Evolutionary conservation across 1,139 yeast species (phyloP).

Genomic region (Suhomyces panamericanus): DNA sequence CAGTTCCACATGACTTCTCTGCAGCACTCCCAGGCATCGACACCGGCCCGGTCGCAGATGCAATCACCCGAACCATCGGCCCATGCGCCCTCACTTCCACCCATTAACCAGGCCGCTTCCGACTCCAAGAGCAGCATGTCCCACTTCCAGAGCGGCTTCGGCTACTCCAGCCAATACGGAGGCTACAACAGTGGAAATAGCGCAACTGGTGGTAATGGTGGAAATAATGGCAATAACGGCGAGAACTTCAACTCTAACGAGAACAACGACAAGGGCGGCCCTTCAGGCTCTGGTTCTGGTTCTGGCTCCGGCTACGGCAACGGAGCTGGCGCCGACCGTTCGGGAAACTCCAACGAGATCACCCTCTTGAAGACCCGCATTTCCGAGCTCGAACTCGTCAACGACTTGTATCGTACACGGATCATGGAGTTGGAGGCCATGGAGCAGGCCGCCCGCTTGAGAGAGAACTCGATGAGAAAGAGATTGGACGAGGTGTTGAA

Average conservation of each 20-base stretch:
- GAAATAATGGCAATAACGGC: no score
- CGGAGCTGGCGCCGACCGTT: conserved; percentile 12
- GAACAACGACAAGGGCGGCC: conserved; percentile 15
- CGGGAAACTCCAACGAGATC: conserved; percentile 36
- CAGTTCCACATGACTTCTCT: conserved; percentile 32
- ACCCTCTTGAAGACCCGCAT: conserved; percentile 70
- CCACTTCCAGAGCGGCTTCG: conserved; percentile 26
- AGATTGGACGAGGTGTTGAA: conserved; percentile 47
- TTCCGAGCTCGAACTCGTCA: conserved; percentile 86
- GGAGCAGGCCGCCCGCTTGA: conserved; percentile 58
- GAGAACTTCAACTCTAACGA: neutral
- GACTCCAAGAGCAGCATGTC: conserved; percentile 10
- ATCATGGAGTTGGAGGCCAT: conserved; percentile 77
- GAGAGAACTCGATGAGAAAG: conserved; percentile 51
- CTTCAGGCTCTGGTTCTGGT: conserved; percentile 15
- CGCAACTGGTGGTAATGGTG: no score
- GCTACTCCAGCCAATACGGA: conserved; percentile 10
- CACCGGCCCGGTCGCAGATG: conserved; percentile 21
- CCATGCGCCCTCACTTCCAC: conserved; percentile 31
- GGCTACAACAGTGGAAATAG: neutral
- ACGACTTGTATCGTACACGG: conserved; percentile 79
- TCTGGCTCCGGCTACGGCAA: conserved; percentile 17
- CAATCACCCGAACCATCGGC: conserved; percentile 22
- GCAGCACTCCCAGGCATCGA: conserved; percentile 11
- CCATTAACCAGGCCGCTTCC: conserved; percentile 30